Conservation (phyloP, 306 rosid species). For the Quercus engelmannii region DNA sequence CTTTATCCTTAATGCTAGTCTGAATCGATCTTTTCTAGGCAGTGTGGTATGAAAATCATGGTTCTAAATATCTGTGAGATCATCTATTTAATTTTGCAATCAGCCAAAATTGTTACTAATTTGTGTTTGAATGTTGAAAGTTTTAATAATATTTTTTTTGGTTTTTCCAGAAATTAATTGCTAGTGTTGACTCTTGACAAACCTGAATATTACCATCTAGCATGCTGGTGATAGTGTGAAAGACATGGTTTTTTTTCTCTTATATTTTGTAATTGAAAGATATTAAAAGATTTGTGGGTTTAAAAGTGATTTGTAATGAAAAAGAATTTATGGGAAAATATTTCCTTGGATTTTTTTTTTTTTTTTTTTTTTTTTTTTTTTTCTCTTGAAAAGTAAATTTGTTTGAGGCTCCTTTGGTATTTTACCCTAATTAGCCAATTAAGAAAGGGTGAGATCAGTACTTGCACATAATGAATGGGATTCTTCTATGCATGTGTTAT, state of each 20-base stretch:
- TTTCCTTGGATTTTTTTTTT: no score
- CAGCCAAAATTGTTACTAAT: background rate
- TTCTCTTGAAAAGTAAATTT: background rate
- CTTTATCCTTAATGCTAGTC: background rate
- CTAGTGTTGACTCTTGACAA: background rate
- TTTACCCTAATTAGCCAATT: background rate
- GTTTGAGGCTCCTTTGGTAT: background rate
- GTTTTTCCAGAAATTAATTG: background rate
- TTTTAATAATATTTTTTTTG: background rate
- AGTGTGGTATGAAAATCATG: background rate
- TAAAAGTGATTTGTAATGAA: background rate
- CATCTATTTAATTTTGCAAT: background rate
- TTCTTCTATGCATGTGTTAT: constrained; percentile 4
- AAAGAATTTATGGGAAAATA: no score
- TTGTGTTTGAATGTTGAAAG: background rate
- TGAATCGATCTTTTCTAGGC: background rate
- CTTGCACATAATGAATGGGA: background rate
- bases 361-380: no score
- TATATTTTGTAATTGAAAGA: background rate
- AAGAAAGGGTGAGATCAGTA: background rate
- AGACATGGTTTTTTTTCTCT: background rate
- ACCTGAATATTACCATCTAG: background rate
- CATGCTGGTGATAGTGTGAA: background rate
- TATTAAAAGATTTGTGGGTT: background rate
- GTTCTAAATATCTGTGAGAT: background rate